Conservation (phyloP, 2,329 filamentous ascomycete genomes). For the Monilinia polystroma region DNA sequence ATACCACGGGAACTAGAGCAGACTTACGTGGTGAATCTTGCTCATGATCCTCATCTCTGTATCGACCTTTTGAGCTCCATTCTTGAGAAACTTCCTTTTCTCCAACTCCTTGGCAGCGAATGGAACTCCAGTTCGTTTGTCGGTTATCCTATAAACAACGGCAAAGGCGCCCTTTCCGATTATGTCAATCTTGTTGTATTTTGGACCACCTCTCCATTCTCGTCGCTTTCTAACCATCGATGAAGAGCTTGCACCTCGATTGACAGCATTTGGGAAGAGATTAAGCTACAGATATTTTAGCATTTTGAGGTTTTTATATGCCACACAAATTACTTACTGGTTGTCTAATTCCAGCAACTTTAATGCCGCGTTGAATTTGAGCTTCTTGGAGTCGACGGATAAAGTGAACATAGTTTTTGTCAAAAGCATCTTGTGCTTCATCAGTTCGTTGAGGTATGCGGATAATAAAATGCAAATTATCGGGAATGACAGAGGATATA, state of each 20-base stretch:
- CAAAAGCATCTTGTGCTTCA: constrained; percentile 62
- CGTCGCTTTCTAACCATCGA: constrained; percentile 42
- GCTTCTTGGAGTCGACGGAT: constrained; percentile 22
- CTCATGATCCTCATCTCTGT: constrained; percentile 98
- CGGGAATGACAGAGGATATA: constrained; percentile 46
- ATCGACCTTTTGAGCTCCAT: constrained; percentile 81
- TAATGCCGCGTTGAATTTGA: constrained; percentile 11
- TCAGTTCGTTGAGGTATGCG: constrained; percentile 77
- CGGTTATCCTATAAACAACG: constrained; percentile 85
- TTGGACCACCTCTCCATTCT: constrained; percentile 79
- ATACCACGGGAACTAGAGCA: not conserved
- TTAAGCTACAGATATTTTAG: constrained; percentile 33
- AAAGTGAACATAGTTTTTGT: constrained; percentile 56
- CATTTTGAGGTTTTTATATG: not conserved
- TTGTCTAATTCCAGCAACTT: constrained; percentile 26
- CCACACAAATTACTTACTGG: constrained; percentile 29
- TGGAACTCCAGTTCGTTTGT: constrained; percentile 76
- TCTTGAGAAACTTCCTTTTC: constrained; percentile 90
- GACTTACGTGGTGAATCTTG: constrained; percentile 72
- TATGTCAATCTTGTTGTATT: constrained; percentile 77
- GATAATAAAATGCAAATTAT: constrained; percentile 75
- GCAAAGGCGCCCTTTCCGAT: constrained; percentile 96
- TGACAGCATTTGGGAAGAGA: constrained; percentile 37
- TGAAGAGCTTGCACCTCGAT: constrained; percentile 28
- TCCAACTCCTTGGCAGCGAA: constrained; percentile 95